phyloP scores from a whole-genome alignment of 768 basidiomycete genomes.

The Phaffia tasmanica region DNA sequence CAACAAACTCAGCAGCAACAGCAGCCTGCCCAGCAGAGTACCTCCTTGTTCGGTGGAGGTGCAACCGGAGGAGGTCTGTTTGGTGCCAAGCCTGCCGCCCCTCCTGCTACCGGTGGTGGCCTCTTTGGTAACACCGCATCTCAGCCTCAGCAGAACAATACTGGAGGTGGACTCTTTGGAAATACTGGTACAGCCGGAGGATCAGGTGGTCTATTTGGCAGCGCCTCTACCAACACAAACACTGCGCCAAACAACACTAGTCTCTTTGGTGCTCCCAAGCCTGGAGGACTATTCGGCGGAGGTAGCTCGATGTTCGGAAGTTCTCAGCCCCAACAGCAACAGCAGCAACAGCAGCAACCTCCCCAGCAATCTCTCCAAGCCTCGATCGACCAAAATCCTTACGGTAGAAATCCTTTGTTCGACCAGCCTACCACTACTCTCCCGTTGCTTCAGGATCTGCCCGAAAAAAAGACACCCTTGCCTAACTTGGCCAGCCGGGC shows the following conservation, averaged over 20 bases:
- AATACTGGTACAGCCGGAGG: background rate
- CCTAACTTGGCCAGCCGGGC: conserved; percentile 34
- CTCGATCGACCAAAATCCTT: conserved; percentile 64
- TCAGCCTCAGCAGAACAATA: background rate
- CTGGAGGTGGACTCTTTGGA: conserved; percentile 5
- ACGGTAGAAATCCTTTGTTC: conserved; percentile 41
- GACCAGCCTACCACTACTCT: conserved; percentile 34
- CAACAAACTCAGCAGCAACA: conserved; percentile 19
- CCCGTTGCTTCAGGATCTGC: conserved; percentile 21
- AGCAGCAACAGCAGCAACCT: conserved; percentile 28
- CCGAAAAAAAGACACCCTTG: conserved; percentile 36
- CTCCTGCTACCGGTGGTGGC: conserved; percentile 23
- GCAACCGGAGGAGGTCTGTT: conserved; percentile 25
- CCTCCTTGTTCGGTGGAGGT: conserved; percentile 15
- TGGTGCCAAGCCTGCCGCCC: conserved; percentile 26
- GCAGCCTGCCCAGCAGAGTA: background rate
- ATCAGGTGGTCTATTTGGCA: conserved; percentile 9
- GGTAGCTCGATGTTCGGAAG: conserved; percentile 23
- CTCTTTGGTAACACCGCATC: conserved; percentile 14
- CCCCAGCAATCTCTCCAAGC: conserved; percentile 39
- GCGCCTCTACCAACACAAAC: background rate
- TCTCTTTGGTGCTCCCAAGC: background rate
- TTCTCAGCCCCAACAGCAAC: conserved; percentile 25
- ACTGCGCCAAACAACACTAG: background rate
- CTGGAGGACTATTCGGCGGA: background rate